A percentile compares a stretch with the other conserved stretches of the same genome.
These are phyloP conservation scores for Thraustotheca clavata DNA, from an alignment of 352 stramenopile species.

Conservation along the genomic window DNA sequence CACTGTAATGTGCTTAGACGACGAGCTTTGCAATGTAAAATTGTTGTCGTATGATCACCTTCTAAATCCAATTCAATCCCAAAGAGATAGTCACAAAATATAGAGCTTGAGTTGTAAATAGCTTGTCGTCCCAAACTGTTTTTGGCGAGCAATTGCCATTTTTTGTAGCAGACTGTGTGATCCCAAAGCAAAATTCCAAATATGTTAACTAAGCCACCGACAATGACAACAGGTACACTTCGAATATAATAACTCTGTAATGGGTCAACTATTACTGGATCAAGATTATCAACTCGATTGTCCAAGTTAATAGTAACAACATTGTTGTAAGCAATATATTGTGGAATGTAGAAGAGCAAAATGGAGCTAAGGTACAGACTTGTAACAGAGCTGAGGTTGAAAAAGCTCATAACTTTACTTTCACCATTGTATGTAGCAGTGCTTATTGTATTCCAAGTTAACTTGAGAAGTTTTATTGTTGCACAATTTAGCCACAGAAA, in stretches of 20 bases:
- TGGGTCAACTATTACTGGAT: not conserved
- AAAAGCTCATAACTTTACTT: not conserved
- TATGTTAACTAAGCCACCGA: not conserved
- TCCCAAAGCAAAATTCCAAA: not conserved
- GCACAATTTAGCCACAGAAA: constrained; percentile 7
- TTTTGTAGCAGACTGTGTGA: not conserved
- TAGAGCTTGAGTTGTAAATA: not conserved
- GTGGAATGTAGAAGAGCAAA: constrained; percentile 9
- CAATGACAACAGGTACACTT: not conserved
- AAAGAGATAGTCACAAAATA: constrained; percentile 11
- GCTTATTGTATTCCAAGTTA: not conserved
- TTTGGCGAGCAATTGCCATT: not conserved
- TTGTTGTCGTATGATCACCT: not conserved
- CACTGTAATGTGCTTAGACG: constrained; percentile 9
- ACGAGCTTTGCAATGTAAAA: not conserved
- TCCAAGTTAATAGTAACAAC: not conserved
- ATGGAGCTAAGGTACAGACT: not conserved
- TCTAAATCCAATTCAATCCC: not conserved
- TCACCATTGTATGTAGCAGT: not conserved
- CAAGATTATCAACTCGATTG: not conserved
- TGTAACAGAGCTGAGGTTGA: constrained; percentile 4
- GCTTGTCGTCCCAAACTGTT: constrained; percentile 11
- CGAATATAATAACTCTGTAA: not conserved
- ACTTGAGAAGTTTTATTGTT: not conserved
- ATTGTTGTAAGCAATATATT: constrained; percentile 16